Conservation (phyloP, 495 filamentous ascomycete species). For the Zalerion maritima region DNA sequence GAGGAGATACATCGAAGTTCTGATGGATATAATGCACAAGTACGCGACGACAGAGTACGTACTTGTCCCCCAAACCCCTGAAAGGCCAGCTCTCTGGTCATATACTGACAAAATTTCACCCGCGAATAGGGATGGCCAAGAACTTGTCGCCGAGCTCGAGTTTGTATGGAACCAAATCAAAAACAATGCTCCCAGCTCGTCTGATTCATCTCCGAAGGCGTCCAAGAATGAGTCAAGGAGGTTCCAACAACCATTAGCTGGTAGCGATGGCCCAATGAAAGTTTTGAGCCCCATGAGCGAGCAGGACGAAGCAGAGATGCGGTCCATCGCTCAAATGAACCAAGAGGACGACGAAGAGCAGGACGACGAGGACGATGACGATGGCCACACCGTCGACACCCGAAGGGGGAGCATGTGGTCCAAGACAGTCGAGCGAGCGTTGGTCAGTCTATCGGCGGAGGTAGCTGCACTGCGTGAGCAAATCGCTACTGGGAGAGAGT, state of each 20-base stretch:
- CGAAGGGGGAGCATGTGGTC: constrained; percentile 52
- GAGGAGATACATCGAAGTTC: constrained; percentile 75
- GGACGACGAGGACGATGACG: constrained; percentile 27
- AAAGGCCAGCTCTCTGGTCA: background rate
- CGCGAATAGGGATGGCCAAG: constrained; percentile 50
- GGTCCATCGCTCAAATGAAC: constrained; percentile 15
- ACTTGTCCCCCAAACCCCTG: background rate
- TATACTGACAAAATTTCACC: constrained; percentile 1
- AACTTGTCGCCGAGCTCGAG: constrained; percentile 84
- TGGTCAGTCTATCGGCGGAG: constrained; percentile 83
- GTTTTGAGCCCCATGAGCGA: constrained; percentile 72
- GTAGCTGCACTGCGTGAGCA: constrained; percentile 88
- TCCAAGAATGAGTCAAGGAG: constrained; percentile 21
- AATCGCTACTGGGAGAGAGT: constrained; percentile 53
- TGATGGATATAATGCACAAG: constrained; percentile 92
- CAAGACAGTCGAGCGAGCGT: constrained; percentile 67
- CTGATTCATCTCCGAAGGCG: constrained; percentile 34
- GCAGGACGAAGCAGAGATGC: constrained; percentile 51
- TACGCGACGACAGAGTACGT: constrained; percentile 68
- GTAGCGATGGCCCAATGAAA: constrained; percentile 42
- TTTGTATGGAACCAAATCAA: constrained; percentile 98
- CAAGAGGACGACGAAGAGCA: constrained; percentile 23
- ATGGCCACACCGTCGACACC: constrained; percentile 22
- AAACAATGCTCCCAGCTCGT: constrained; percentile 54
- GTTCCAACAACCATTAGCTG: constrained; percentile 29